Base-by-base conservation (phyloP, 768 basidiomycete genomes). In the Mycena pura region DNA sequence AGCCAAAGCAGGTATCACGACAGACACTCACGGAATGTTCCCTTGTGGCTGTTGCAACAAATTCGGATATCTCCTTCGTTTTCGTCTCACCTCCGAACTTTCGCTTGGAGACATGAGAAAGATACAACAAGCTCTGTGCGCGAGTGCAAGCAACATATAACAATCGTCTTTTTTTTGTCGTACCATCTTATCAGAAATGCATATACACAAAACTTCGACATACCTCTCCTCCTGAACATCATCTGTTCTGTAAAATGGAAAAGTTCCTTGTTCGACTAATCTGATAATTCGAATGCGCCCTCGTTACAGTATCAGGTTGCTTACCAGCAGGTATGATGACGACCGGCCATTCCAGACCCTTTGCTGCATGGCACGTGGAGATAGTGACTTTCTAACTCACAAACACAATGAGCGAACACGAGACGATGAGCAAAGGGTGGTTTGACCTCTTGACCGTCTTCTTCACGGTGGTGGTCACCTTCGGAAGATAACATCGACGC, bases 261-360 rank as follows among this genome's bases (percentile, higher is more conserved):
- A 95, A 0, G 84, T 89, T 1, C 86, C 89, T 27, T 84, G 71
- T 69, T 93, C 93, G 3, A 87, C 91, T 91, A 57, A 21, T 48
- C 54, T 39, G 14, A 54, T n/a, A 22, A 41, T 32, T 62, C 44
- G 19, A 22, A 36, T 6, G 28, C 14, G 17, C 15, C 19, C 27
- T 28, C 34, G 46, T 8, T 43, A 32, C 14, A 34, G 57, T 10
- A 31, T 24, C 40, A 32, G 9, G 17, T 44, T 27, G 21, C 66
- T 61, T 69, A 89, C 89, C 86, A 14, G 88, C 85, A 22, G 90
- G 90, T 19, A 92, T 78, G 62, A 95, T 88, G 0, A 95, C 92
- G 2, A 95, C 90, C 1, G 94, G 93, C 93, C 93, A 96, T 73
- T 96, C 94, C 8, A 95, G 77, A 0, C 94, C 93, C 72, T 96